A percentile compares a stretch with the other conserved stretches of the same genome.
Conservation (phyloP, 306 rosid species). For the Arachis stenosperma region DNA sequence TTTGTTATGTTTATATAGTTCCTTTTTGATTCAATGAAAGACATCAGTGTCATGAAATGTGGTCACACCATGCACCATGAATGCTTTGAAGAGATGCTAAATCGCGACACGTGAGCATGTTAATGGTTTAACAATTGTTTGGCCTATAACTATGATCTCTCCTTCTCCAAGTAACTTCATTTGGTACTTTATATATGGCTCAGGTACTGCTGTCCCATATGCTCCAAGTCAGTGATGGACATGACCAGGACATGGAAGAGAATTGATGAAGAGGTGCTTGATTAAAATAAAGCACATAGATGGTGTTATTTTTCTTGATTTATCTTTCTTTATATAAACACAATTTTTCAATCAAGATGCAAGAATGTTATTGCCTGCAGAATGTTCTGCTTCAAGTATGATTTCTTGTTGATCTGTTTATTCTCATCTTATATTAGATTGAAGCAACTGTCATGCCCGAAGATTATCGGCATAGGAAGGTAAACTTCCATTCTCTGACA, state of each 20-base stretch:
- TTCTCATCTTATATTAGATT: constrained; percentile 55
- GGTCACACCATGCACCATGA: constrained; percentile 96
- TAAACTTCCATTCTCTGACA: constrained; percentile 32
- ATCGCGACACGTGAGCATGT: constrained; percentile 68
- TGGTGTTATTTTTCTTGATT: constrained; percentile 17
- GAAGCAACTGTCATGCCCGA: constrained; percentile 87
- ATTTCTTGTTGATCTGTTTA: constrained; percentile 32
- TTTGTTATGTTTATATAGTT: constrained; percentile 57
- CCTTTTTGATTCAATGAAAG: constrained; percentile 86
- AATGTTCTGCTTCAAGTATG: constrained; percentile 12
- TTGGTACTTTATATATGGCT: constrained; percentile 37
- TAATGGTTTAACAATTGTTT: constrained; percentile 2
- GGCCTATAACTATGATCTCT: neutral
- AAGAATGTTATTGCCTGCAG: neutral
- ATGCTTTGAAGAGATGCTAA: constrained; percentile 81
- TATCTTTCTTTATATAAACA: constrained; percentile 11
- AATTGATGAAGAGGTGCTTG: constrained; percentile 88
- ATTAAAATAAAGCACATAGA: constrained; percentile 27
- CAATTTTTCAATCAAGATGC: constrained; percentile 5
- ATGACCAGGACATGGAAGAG: constrained; percentile 89
- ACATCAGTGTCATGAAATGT: constrained; percentile 84
- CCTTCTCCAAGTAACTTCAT: constrained; percentile 27
- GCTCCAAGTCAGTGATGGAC: constrained; percentile 83
- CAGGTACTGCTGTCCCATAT: constrained; percentile 92
- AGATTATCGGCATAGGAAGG: constrained; percentile 84